A percentile compares a stretch with the other conserved stretches of the same genome.
phyloP scores from a whole-genome alignment of 352 stramenopile species.

The Pythium chondricola region DNA sequence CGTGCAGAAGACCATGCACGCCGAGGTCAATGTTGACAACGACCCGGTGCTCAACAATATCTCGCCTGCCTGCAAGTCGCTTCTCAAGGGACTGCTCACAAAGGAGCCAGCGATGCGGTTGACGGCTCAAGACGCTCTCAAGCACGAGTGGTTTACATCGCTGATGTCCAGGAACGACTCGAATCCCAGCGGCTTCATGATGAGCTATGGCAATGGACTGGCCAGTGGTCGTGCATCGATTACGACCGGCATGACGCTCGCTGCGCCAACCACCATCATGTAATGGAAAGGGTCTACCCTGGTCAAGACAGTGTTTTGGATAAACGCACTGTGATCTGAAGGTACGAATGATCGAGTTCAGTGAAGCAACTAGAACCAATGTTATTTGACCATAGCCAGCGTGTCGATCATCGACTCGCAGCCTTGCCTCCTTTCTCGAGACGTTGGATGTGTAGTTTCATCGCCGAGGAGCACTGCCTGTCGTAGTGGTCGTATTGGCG shows the following conservation, averaged over 20 bases:
- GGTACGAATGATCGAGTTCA: too few relatives aligned
- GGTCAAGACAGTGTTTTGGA: neutral
- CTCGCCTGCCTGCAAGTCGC: conserved; percentile 44
- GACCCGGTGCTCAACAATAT: conserved; percentile 51
- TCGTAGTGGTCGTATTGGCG: neutral
- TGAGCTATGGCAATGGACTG: neutral
- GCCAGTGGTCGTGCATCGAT: conserved; percentile 21
- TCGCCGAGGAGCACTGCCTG: conserved; percentile 2
- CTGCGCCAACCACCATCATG: conserved; percentile 14
- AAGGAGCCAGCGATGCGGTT: conserved; percentile 78
- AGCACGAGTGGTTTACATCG: conserved; percentile 75
- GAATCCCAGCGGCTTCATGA: neutral
- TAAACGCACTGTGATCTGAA: too few relatives aligned
- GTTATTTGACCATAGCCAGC: too few relatives aligned
- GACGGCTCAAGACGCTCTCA: conserved; percentile 71
- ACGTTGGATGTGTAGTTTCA: conserved; percentile 12
- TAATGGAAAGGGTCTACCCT: neutral
- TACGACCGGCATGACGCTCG: conserved; percentile 1
- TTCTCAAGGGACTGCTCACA: conserved; percentile 77
- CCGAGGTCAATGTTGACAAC: conserved; percentile 73
- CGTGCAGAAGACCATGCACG: conserved; percentile 88
- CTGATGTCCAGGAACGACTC: conserved; percentile 12
- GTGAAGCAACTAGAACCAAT: too few relatives aligned
- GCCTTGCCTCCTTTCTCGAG: conserved; percentile 16
- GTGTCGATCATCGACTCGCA: conserved; percentile 6